Conservation (phyloP, 176 grass and related monocot species). For the Oryza officinalis region DNA sequence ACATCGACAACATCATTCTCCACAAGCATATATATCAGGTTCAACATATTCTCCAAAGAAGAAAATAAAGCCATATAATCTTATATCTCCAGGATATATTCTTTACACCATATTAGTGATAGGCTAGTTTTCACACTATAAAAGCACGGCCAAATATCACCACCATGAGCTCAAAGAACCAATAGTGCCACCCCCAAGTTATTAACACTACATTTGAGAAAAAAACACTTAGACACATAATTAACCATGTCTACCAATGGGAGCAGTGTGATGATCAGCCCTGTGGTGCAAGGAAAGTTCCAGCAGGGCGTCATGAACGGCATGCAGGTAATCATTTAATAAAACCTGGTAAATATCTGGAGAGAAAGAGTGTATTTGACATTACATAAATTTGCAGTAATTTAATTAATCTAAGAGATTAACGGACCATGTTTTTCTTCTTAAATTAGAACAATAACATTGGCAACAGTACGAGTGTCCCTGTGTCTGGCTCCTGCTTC, state of each 20-base stretch:
- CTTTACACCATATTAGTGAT: background rate
- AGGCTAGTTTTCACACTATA: background rate
- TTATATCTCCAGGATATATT: background rate
- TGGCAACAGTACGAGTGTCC: background rate
- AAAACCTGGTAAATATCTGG: too few relatives aligned
- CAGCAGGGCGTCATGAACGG: background rate
- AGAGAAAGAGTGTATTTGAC: too few relatives aligned
- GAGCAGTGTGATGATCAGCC: background rate
- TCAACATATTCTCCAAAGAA: background rate
- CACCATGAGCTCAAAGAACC: background rate
- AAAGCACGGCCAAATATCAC: background rate
- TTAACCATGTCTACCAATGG: background rate
- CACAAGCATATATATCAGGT: too few relatives aligned
- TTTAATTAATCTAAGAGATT: background rate
- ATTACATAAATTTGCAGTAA: background rate
- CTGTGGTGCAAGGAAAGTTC: background rate
- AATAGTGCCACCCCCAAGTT: background rate
- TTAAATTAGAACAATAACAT: background rate
- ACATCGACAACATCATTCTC: too few relatives aligned
- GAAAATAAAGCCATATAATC: background rate
- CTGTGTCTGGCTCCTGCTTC: background rate
- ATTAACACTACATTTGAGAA: background rate
- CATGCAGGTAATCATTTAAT: background rate
- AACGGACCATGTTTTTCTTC: background rate
- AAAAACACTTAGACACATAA: background rate